phyloP scores from a whole-genome alignment of 2,329 filamentous ascomycete species.

The Microsporum canis region DNA sequence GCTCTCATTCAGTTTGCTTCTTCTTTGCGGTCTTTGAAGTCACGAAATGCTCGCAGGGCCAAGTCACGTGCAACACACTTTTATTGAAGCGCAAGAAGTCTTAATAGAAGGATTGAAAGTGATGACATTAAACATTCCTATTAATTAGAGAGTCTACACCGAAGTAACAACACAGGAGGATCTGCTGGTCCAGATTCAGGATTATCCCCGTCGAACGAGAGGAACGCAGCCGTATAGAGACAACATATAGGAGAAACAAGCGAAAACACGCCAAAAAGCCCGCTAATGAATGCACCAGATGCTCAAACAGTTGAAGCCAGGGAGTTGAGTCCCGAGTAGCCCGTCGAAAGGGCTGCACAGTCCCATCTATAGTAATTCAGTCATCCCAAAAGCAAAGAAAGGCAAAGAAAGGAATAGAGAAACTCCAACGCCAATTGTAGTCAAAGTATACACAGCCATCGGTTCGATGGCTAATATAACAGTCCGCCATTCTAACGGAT shows the following conservation, averaged over 20 bases:
- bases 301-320: neutral
- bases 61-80: neutral
- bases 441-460: neutral
- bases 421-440: neutral
- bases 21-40: neutral
- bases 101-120: neutral
- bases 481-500: neutral
- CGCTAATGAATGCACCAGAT: slow-evolving; percentile 4
- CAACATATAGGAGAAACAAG: neutral
- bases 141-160: neutral
- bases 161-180: neutral
- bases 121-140: neutral
- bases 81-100: neutral
- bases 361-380: neutral
- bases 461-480: neutral
- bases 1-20: neutral
- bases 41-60: neutral
- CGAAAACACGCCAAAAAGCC: neutral
- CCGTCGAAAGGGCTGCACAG: neutral
- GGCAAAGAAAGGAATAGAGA: neutral
- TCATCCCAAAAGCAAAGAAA: neutral
- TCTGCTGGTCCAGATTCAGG: neutral
- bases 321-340: neutral
- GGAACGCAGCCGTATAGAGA: neutral
- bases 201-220: too few species aligned